Conservation (phyloP, 1,139 yeast genomes). For the Hyphopichia fennica region DNA sequence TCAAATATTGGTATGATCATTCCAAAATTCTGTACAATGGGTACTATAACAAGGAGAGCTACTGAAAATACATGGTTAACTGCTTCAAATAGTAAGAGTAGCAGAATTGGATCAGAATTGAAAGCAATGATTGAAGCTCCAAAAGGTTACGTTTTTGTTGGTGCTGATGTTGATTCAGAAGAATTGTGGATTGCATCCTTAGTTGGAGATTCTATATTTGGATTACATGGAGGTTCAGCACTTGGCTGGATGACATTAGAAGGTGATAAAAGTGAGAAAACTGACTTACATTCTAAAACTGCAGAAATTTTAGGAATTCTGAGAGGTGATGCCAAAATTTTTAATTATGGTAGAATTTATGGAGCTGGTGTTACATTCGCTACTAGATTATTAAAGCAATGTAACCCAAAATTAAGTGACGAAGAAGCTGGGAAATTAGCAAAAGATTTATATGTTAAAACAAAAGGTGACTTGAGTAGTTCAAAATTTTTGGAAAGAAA, state of each 20-base stretch:
- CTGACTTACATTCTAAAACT: constrained; percentile 94
- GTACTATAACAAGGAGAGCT: constrained; percentile 93
- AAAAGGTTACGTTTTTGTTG: constrained; percentile 85
- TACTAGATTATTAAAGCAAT: constrained; percentile 73
- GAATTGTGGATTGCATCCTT: constrained; percentile 98
- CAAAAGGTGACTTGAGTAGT: constrained; percentile 66
- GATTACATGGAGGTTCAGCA: constrained; percentile 93
- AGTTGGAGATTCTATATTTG: constrained; percentile 87
- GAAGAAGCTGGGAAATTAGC: constrained; percentile 71
- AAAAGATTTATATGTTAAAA: constrained; percentile 64
- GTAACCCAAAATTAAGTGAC: constrained; percentile 71
- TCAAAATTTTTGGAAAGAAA: constrained; percentile 30
- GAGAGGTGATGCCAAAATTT: constrained; percentile 89
- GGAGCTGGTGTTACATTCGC: constrained; percentile 98
- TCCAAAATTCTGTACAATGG: constrained; percentile 89
- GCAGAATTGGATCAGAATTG: constrained; percentile 88
- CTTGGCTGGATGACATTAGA: constrained; percentile 99
- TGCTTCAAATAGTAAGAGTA: constrained; percentile 87
- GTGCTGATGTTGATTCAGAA: constrained; percentile 98
- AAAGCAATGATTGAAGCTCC: constrained; percentile 90
- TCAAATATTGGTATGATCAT: constrained; percentile 66
- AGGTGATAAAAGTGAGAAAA: constrained; percentile 87
- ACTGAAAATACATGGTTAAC: constrained; percentile 98
- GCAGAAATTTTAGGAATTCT: constrained; percentile 87
- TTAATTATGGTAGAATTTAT: constrained; percentile 95